Percentiles rank a stretch among this genome's conserved stretches.
phyloP scores from a whole-genome alignment of 2,329 filamentous ascomycete genomes.

The Ampelomyces quisqualis region DNA sequence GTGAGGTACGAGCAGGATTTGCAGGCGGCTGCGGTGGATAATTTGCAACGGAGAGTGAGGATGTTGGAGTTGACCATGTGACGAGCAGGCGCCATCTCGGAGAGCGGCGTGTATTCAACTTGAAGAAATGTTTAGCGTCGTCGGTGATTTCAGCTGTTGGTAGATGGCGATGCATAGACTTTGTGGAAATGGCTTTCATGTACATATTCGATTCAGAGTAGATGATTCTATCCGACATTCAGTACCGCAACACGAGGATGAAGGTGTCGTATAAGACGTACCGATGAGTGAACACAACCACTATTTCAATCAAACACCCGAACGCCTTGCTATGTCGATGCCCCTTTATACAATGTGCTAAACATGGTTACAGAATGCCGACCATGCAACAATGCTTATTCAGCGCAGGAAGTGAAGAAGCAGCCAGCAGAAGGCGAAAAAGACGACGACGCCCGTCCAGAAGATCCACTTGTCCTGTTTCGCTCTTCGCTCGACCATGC shows the following conservation, averaged over 20 bases:
- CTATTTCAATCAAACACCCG: not conserved
- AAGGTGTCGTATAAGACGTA: not conserved
- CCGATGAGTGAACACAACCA: not conserved
- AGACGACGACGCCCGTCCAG: constrained; percentile 78
- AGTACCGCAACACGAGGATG: not conserved
- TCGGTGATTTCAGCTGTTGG: too few relatives aligned
- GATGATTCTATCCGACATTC: not conserved
- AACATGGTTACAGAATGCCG: not conserved
- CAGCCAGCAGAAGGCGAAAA: constrained; percentile 89
- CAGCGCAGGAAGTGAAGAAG: constrained; percentile 77
- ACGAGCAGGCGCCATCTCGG: too few relatives aligned
- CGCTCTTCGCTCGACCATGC: constrained; percentile 90
- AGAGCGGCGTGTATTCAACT: too few relatives aligned
- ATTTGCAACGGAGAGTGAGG: too few relatives aligned
- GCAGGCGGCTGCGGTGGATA: too few relatives aligned
- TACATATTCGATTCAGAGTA: not conserved
- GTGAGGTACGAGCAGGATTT: too few relatives aligned
- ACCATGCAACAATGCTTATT: not conserved
- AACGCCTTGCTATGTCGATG: constrained; percentile 3
- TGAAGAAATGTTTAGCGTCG: too few relatives aligned
- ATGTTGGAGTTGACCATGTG: too few relatives aligned
- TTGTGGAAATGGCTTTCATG: too few relatives aligned
- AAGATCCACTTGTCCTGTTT: constrained; percentile 99
- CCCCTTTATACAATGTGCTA: not conserved
- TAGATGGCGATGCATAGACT: too few relatives aligned